Percentiles rank a stretch among this genome's conserved stretches.
phyloP scores from a whole-genome alignment of 805 yeast species.

The Metschnikowia corniflorae region DNA sequence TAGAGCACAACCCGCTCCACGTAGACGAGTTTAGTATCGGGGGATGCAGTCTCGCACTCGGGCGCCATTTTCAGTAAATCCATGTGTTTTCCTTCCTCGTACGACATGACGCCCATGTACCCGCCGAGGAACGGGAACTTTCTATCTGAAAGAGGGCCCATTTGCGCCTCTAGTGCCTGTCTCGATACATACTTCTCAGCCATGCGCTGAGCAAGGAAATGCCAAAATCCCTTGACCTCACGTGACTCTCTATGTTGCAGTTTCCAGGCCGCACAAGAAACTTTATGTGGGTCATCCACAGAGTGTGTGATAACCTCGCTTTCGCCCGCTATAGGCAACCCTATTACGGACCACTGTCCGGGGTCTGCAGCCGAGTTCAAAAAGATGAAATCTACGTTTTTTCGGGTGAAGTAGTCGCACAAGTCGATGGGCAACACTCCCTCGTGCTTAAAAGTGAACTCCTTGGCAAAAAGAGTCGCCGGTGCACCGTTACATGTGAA shows the following conservation, averaged over 20 bases:
- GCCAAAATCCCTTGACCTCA: slow-evolving; percentile 44
- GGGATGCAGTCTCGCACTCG: slow-evolving; percentile 41
- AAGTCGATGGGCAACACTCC: slow-evolving; percentile 40
- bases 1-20: slow-evolving; percentile 61
- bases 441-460: slow-evolving; percentile 2
- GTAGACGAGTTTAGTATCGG: slow-evolving; percentile 74
- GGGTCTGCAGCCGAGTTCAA: slow-evolving; percentile 80
- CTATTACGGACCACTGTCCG: slow-evolving; percentile 86
- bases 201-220: slow-evolving; percentile 49
- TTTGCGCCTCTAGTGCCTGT: slow-evolving; percentile 19
- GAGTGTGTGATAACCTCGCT: slow-evolving; percentile 61
- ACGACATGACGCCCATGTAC: slow-evolving; percentile 76
- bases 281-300: slow-evolving; percentile 35
- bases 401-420: slow-evolving; percentile 43
- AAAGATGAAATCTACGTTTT: slow-evolving; percentile 42
- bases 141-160: slow-evolving; percentile 18
- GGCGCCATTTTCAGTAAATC: slow-evolving; percentile 31
- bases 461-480: slow-evolving; percentile 2
- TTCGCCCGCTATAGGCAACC: slow-evolving; percentile 49
- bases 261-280: slow-evolving; percentile 29
- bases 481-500: slow-evolving; percentile 2
- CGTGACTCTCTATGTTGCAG: slow-evolving; percentile 5
- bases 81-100: slow-evolving; percentile 74
- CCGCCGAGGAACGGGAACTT: slow-evolving; percentile 89
- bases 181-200: slow-evolving; percentile 30